Evolutionary conservation across 2,329 filamentous ascomycete genomes (phyloP).

Genomic region (Ophiostoma novo-ulmi): DNA sequence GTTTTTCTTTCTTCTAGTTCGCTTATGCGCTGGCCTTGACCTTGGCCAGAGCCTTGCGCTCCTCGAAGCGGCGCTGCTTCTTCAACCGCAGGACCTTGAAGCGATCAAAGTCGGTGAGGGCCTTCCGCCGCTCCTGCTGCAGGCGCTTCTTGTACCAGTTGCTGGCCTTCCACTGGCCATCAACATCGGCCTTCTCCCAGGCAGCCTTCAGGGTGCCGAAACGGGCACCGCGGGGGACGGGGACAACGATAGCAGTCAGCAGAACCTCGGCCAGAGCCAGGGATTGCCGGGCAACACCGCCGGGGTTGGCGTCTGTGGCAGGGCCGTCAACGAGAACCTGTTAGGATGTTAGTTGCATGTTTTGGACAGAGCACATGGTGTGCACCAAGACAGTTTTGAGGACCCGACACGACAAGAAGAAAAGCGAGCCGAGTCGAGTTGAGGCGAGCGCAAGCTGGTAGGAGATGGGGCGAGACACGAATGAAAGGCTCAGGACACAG

Average conservation of each 20-base stretch:
- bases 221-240: conserved; percentile 79
- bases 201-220: conserved; percentile 75
- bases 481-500: not conserved
- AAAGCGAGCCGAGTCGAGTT: not conserved
- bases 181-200: conserved; percentile 89
- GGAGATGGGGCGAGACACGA: not conserved
- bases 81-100: conserved; percentile 99
- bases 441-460: not conserved
- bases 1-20: conserved; percentile 5
- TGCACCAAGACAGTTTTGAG: not conserved
- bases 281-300: conserved; percentile 75
- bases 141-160: conserved; percentile 91
- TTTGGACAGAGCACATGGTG: not conserved
- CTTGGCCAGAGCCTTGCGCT: conserved; percentile 94
- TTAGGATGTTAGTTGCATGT: conserved; percentile 20
- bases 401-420: not conserved
- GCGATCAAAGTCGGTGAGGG: conserved; percentile 96
- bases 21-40: conserved; percentile 73
- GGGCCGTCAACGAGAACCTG: conserved; percentile 96
- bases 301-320: conserved; percentile 70
- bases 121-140: conserved; percentile 78
- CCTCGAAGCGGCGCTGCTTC: conserved; percentile 99
- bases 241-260: conserved; percentile 83
- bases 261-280: conserved; percentile 76
- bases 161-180: conserved; percentile 87